These are phyloP conservation scores for Combretum micranthum DNA, from an alignment of 345 rosid genomes.

Conservation along the genomic window DNA sequence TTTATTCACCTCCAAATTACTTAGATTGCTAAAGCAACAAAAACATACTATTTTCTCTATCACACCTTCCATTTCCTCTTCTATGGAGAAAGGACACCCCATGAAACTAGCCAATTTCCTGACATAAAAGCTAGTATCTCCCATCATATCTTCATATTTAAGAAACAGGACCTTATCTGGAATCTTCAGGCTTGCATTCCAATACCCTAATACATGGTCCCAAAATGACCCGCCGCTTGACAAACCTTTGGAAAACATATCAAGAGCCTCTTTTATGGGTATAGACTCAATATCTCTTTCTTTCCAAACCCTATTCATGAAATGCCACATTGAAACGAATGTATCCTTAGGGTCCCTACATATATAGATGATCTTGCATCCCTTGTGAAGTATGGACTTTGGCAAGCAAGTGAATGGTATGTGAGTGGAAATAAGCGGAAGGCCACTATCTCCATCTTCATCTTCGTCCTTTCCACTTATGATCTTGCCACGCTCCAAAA, in stretches of 20 bases:
- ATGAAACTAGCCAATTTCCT: neutral
- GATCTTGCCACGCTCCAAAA: neutral
- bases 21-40: no score
- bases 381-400: neutral
- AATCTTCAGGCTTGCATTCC: no score
- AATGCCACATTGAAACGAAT: conserved; percentile 3
- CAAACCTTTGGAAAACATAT: conserved; percentile 2
- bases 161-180: no score
- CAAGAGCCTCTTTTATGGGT: neutral
- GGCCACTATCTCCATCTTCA: neutral
- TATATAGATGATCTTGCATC: conserved; percentile 7
- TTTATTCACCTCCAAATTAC: conserved; percentile 13
- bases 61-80: neutral
- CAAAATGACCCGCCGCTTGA: neutral
- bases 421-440: conserved; percentile 5
- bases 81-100: conserved; percentile 8
- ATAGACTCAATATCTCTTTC: neutral
- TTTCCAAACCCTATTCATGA: neutral
- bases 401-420: neutral
- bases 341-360: conserved; percentile 14
- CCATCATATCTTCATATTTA: no score
- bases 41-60: conserved; percentile 3
- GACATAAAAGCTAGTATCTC: no score
- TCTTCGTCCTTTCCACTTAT: neutral
- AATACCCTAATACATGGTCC: no score